These are phyloP conservation scores for Coemansia sp. DNA, from an alignment of 192 early-diverging fungal genomes.

Conservation along the genomic window DNA sequence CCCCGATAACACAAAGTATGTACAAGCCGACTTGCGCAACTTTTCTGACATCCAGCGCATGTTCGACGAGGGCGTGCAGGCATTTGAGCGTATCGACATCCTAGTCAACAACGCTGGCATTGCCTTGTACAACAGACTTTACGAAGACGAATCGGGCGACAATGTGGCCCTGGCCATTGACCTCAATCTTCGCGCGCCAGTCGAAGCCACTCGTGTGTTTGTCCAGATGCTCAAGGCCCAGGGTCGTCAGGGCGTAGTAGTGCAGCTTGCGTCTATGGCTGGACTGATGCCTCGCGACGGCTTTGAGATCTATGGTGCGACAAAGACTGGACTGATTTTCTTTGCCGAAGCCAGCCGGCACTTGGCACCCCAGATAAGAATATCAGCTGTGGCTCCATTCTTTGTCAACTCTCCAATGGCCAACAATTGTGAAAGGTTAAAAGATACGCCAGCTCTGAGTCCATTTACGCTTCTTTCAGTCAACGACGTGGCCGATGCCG, in stretches of 20 bases:
- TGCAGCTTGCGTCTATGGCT: constrained; percentile 24
- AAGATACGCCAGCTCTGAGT: background rate
- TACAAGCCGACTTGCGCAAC: constrained; percentile 13
- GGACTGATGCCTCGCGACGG: constrained; percentile 9
- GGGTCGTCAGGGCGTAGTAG: constrained; percentile 11
- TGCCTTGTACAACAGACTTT: constrained; percentile 15
- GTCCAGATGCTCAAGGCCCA: constrained; percentile 12
- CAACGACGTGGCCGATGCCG: constrained; percentile 31
- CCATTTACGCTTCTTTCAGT: constrained; percentile 6
- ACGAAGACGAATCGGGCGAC: constrained; percentile 9
- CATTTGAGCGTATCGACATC: constrained; percentile 38
- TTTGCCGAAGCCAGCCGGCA: constrained; percentile 22
- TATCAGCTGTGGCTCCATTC: constrained; percentile 27
- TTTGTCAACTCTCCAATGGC: constrained; percentile 35
- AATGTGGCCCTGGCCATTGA: constrained; percentile 6
- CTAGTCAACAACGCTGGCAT: constrained; percentile 49
- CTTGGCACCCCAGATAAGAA: constrained; percentile 26
- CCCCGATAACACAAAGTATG: constrained; percentile 6
- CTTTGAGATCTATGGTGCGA: constrained; percentile 27
- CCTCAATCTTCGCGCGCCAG: constrained; percentile 20
- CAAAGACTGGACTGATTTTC: constrained; percentile 27
- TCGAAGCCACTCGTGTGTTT: constrained; percentile 20
- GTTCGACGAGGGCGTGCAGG: constrained; percentile 9
- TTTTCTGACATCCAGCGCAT: constrained; percentile 15
- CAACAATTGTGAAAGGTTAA: background rate